These are phyloP conservation scores for Penicillium sp. DNA, from an alignment of 2,329 filamentous ascomycete species.

Conservation along the genomic window DNA sequence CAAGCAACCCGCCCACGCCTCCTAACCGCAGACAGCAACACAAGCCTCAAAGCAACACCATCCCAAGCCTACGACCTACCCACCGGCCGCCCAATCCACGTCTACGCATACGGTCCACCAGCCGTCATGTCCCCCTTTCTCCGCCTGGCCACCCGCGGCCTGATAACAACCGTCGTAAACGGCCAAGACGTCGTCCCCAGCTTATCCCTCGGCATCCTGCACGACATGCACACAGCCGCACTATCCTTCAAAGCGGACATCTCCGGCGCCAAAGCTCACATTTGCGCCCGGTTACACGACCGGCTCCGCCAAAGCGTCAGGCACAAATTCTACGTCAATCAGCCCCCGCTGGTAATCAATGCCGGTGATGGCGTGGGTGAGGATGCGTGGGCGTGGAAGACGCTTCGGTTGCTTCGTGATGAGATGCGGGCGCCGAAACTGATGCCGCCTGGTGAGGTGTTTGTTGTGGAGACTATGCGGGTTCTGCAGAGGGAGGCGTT, in stretches of 20 bases:
- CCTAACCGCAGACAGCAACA: constrained; percentile 26
- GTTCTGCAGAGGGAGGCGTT: constrained; percentile 66
- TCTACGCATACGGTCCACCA: constrained; percentile 72
- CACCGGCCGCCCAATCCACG: constrained; percentile 65
- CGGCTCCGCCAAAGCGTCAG: constrained; percentile 58
- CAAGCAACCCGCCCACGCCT: constrained; percentile 36
- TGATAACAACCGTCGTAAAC: constrained; percentile 70
- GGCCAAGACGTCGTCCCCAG: constrained; percentile 69
- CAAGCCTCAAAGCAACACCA: constrained; percentile 16
- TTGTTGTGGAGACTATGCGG: constrained; percentile 62
- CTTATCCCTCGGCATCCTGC: constrained; percentile 66
- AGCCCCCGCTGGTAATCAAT: constrained; percentile 41
- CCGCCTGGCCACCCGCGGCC: constrained; percentile 63
- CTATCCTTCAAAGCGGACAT: constrained; percentile 69
- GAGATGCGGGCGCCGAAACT: constrained; percentile 66
- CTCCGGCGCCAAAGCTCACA: constrained; percentile 60
- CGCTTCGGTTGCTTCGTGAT: constrained; percentile 60
- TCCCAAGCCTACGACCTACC: constrained; percentile 51
- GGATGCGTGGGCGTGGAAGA: constrained; percentile 62
- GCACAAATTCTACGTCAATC: constrained; percentile 56
- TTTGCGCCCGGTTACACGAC: constrained; percentile 62
- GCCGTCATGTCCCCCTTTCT: constrained; percentile 66
- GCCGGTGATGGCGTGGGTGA: constrained; percentile 53
- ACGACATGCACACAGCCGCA: constrained; percentile 68
- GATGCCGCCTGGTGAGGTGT: constrained; percentile 70